These are phyloP conservation scores for Hyaloscypha finlandica DNA, from an alignment of 495 filamentous ascomycete species.

Conservation along the genomic window DNA sequence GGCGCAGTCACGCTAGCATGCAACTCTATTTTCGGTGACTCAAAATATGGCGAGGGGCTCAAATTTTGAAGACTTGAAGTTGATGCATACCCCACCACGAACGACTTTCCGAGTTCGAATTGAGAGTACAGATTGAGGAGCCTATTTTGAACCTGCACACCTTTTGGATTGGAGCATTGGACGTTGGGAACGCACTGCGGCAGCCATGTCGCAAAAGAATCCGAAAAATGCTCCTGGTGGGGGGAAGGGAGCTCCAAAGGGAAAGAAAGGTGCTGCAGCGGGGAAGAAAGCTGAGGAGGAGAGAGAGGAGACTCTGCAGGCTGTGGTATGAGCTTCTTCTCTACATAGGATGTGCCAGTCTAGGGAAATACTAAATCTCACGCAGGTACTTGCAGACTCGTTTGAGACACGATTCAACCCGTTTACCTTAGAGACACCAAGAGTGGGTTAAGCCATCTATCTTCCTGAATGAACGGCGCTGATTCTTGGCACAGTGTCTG, in stretches of 20 bases:
- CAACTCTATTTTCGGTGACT: background rate
- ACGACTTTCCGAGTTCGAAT: background rate
- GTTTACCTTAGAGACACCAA: slow-evolving; percentile 83
- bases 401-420: slow-evolving; percentile 90
- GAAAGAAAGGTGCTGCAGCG: slow-evolving; percentile 46
- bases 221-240: slow-evolving; percentile 25
- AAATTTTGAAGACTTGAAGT: too few relatives aligned
- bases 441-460: slow-evolving; percentile 53
- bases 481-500: slow-evolving; percentile 65
- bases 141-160: background rate
- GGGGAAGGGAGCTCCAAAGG: slow-evolving; percentile 35
- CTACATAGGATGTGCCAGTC: slow-evolving; percentile 10
- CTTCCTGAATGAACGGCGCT: slow-evolving; percentile 2
- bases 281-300: slow-evolving; percentile 68
- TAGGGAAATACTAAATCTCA: slow-evolving; percentile 22
- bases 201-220: slow-evolving; percentile 22
- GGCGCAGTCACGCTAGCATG: background rate
- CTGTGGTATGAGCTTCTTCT: slow-evolving; percentile 60
- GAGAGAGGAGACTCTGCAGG: slow-evolving; percentile 84
- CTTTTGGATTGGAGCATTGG: background rate
- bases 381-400: slow-evolving; percentile 81
- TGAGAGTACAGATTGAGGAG: background rate
- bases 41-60: background rate
- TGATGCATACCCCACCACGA: background rate
- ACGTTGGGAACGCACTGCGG: background rate